Evolutionary conservation across 306 rosid species (phyloP), one percentile per base, ranked within the genome.

Genomic region (Clitoria ternatea): DNA sequence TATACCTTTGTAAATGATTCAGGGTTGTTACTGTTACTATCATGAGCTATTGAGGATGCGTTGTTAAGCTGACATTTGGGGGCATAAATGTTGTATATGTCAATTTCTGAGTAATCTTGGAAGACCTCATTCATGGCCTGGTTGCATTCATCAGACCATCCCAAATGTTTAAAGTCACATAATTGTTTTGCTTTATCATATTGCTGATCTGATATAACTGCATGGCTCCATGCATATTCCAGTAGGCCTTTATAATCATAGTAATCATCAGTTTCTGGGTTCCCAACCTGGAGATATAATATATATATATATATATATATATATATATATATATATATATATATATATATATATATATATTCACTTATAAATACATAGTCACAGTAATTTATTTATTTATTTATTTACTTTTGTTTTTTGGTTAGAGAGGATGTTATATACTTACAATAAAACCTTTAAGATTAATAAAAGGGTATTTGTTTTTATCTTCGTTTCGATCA

Each of bases 191-290:
- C 86, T 67, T 79, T 79, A 0, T 82, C 83, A 7, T 77, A 85
- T 48, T 73, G 72, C 18, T 79, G 77, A 14, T 85, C 85, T 53
- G 89, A 82, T 82, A 85, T 70, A 11, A 85, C 81, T 24, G 89
- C 81, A 68, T 85, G 89, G 65, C 89, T 82, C 89, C 89, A 85
- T 64, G 89, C 89, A 79, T 82, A 85, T 76, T 85, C 86, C 23
- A 85, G 52, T 0, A 85, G 22, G 14, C 86, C 89, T 50, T 82
- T 82, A 7, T 60, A 1, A 29, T 85, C 89, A 47, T 73, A 85
- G 45, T 76, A 76, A 47, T 79, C 65, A 1, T 85, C 79, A 40
- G 83, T 85, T 71, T 79, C 83, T 23, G 89, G 89, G 72, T 85
- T 85, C 17, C 89, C 89, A 3, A 33, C 89, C 86, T 82, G 79